Base-by-base conservation (phyloP, 1,284 basidiomycete genomes). In the Moniliella sp. region DNA sequence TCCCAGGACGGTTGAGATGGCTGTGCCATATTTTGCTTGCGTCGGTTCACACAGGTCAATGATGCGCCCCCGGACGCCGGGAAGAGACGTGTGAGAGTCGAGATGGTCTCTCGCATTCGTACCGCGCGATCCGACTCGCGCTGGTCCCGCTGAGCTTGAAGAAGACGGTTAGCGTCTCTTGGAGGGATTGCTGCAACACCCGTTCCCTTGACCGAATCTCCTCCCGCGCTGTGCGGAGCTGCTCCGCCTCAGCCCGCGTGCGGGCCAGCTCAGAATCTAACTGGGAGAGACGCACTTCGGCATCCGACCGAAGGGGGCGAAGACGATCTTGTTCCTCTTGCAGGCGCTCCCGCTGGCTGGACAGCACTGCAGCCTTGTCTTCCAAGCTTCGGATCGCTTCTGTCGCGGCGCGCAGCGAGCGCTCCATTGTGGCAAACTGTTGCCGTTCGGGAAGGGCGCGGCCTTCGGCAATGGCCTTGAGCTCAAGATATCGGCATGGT, bases 311-410 rank as follows among this genome's bases (percentile, higher is more conserved):
- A 17, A 78, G 65, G 27, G 73, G 71, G 32, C 75, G 63, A 18
- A 76, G 67, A 50, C 75, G 78, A 42, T 71, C 69, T 31, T 67
- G 58, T 4, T 61, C 56, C 3, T 59, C 78, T 4, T 78, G 78
- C 48, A 91, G 79, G 12, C 78, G 78, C 19, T 91, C 75, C 59
- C 82, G 80, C 55, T 83, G 84, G 64, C 97, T 97, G 86, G 8
- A 99, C 74, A 0, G 91, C 88, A 30, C 97, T 76, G 65, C 97
- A 97, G 0, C 86, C 94, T 4, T 84, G 84, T 62, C 84, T 80
- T 1, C 88, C 88, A 0, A 77, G 74, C 18, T 59, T 0, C 63
- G 55, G 5, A 83, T 66, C 1, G 72, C 67, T 21, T 81, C 73
- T 4, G 66, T 61, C 1, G 73, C 60, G 1, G 73, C 75, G 59